Conservation (phyloP, 2,329 filamentous ascomycete species). For the Ascomycota sp. region DNA sequence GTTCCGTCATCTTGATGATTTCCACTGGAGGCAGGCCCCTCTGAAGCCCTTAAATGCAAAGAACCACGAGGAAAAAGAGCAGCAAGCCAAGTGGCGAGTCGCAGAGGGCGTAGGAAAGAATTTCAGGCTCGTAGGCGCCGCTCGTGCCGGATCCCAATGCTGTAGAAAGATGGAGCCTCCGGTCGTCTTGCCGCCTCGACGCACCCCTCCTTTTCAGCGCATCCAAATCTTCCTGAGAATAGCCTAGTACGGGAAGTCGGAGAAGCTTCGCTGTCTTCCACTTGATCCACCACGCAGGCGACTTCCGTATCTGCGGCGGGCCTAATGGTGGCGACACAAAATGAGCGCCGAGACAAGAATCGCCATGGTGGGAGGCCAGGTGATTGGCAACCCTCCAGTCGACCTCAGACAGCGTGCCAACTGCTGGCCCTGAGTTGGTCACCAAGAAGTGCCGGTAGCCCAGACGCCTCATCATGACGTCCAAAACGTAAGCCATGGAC, state of each 20-base stretch:
- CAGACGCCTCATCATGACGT: constrained; percentile 35
- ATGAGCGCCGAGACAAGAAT: constrained; percentile 35
- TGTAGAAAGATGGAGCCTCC: constrained; percentile 2
- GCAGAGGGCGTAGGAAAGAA: constrained; percentile 35
- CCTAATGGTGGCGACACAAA: constrained; percentile 33
- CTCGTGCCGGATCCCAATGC: constrained; percentile 11
- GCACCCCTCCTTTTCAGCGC: constrained; percentile 12
- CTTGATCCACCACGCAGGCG: constrained; percentile 28
- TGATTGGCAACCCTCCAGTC: constrained; percentile 27
- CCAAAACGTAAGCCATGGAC: constrained; percentile 31
- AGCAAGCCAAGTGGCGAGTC: constrained; percentile 37
- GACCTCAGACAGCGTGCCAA: constrained; percentile 22
- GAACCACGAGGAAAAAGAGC: constrained; percentile 26
- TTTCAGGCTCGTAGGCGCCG: constrained; percentile 24
- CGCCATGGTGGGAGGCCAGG: constrained; percentile 23
- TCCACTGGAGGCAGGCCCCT: constrained; percentile 25
- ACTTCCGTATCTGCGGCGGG: constrained; percentile 21
- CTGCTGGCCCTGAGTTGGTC: constrained; percentile 27
- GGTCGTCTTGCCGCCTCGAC: constrained; percentile 1
- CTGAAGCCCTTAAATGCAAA: constrained; percentile 19
- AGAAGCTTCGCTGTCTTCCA: constrained; percentile 31
- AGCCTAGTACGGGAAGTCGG: constrained; percentile 29
- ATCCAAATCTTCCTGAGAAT: constrained; percentile 27
- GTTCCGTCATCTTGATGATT: constrained; percentile 35
- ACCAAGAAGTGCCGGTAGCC: constrained; percentile 36